Evolutionary conservation across 495 filamentous ascomycete species (phyloP).

Genomic region (Cercophora samala): DNA sequence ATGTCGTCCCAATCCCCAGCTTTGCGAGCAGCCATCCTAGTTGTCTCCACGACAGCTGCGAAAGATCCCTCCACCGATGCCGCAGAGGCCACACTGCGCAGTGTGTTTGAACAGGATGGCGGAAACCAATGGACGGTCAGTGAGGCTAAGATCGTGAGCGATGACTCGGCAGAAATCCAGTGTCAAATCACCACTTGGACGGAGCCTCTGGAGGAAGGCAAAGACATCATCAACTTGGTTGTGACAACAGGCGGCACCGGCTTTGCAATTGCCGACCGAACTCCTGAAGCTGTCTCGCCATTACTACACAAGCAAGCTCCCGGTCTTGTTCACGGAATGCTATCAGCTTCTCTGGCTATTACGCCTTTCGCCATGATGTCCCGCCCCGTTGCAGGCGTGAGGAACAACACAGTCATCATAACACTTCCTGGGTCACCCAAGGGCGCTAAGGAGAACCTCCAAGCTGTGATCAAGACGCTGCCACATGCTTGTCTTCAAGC

Average conservation of each 20-base stretch:
- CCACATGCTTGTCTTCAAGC: constrained; percentile 93
- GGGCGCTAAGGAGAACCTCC: constrained; percentile 94
- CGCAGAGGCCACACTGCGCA: constrained; percentile 58
- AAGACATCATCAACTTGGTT: constrained; percentile 62
- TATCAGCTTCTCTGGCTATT: constrained; percentile 75
- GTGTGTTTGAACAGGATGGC: constrained; percentile 64
- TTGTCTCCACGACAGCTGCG: constrained; percentile 91
- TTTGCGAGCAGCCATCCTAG: constrained; percentile 69
- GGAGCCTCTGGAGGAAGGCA: constrained; percentile 42
- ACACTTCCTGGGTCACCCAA: constrained; percentile 95
- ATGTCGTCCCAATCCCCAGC: constrained; percentile 25
- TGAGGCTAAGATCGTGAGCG: constrained; percentile 73
- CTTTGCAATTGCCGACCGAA: constrained; percentile 83
- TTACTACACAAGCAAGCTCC: constrained; percentile 84
- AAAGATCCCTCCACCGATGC: constrained; percentile 77
- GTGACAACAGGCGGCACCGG: constrained; percentile 91
- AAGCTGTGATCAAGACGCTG: constrained; percentile 80
- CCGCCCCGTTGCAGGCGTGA: constrained; percentile 84
- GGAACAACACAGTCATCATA: constrained; percentile 78
- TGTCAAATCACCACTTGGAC: constrained; percentile 64
- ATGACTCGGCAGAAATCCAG: constrained; percentile 73
- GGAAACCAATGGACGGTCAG: constrained; percentile 63
- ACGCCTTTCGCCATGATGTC: constrained; percentile 99
- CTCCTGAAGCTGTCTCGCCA: constrained; percentile 82
- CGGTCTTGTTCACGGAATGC: constrained; percentile 91